Percentiles rank a stretch among this genome's conserved stretches.
These are phyloP conservation scores for Trypanosoma caninum DNA, from an alignment of 208 protist species.

Conservation along the genomic window DNA sequence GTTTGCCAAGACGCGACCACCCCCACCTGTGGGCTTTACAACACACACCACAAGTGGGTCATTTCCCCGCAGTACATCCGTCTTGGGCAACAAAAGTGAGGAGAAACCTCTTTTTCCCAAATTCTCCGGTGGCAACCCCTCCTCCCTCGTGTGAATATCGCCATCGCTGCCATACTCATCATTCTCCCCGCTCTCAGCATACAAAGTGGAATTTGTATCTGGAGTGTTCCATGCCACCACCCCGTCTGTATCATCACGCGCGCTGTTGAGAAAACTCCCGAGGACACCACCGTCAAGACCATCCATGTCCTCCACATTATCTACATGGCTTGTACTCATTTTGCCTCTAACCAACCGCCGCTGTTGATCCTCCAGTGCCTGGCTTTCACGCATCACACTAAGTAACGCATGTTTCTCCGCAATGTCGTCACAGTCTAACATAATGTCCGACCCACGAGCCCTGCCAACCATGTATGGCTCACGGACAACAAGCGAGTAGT, in stretches of 20 bases:
- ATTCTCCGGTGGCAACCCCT: neutral
- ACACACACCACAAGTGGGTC: slow-evolving; percentile 60
- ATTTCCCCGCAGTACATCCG: slow-evolving; percentile 7
- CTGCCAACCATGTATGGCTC: slow-evolving; percentile 70
- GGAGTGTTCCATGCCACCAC: neutral
- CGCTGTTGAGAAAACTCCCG: slow-evolving; percentile 20
- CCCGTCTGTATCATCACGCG: neutral
- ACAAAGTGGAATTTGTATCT: neutral
- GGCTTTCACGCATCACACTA: slow-evolving; percentile 48
- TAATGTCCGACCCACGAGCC: slow-evolving; percentile 28
- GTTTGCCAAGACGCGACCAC: slow-evolving; percentile 24
- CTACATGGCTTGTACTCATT: neutral
- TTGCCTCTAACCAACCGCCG: neutral
- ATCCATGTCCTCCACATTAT: neutral
- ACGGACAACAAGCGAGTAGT: slow-evolving; percentile 77
- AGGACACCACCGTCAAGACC: slow-evolving; percentile 7
- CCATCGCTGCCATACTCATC: neutral
- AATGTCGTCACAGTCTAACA: slow-evolving; percentile 40
- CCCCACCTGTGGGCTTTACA: slow-evolving; percentile 32
- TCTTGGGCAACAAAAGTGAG: no score
- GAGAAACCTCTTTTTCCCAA: no score
- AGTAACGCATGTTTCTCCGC: slow-evolving; percentile 46
- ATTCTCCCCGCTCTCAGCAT: neutral
- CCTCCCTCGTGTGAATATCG: neutral
- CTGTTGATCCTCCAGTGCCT: slow-evolving; percentile 22